Evolutionary conservation across 2,329 filamentous ascomycete genomes (phyloP).

Genomic region (Byssoonygena ceratinophila): DNA sequence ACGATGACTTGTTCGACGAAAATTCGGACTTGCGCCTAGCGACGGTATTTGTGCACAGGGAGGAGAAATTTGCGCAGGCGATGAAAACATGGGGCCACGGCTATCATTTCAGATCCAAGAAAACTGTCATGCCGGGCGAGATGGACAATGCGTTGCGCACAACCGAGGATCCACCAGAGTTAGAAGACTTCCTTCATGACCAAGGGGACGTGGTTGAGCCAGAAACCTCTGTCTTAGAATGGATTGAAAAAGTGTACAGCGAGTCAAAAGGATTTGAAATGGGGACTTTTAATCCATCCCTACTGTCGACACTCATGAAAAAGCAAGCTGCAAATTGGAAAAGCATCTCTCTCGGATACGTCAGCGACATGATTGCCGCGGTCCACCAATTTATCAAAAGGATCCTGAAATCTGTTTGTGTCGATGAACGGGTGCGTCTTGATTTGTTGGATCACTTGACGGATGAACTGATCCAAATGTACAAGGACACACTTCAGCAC

Average conservation of each 20-base stretch:
- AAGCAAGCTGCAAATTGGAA: constrained; percentile 48
- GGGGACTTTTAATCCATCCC: constrained; percentile 36
- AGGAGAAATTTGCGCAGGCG: constrained; percentile 19
- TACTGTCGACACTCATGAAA: constrained; percentile 36
- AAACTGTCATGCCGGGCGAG: not conserved
- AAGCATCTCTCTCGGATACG: constrained; percentile 39
- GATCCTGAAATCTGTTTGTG: constrained; percentile 37
- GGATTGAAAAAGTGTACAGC: constrained; percentile 37
- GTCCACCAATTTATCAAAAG: constrained; percentile 45
- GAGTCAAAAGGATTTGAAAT: constrained; percentile 45
- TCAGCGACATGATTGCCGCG: constrained; percentile 42
- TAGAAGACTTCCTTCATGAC: constrained; percentile 16
- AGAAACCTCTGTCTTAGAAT: constrained; percentile 32
- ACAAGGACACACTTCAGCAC: constrained; percentile 42
- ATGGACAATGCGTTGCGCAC: not conserved
- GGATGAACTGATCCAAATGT: constrained; percentile 38
- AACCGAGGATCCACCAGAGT: not conserved
- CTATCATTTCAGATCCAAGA: constrained; percentile 15
- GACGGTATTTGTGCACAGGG: constrained; percentile 25
- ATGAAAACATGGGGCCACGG: constrained; percentile 19
- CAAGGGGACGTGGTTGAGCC: constrained; percentile 14
- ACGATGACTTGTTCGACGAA: constrained; percentile 27
- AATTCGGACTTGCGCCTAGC: constrained; percentile 26
- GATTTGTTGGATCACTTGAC: constrained; percentile 38
- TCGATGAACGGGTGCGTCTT: constrained; percentile 35